A percentile compares a stretch with the other conserved stretches of the same genome.
Conservation (phyloP, 345 rosid genomes). For the Pseudoturritis turrita region DNA sequence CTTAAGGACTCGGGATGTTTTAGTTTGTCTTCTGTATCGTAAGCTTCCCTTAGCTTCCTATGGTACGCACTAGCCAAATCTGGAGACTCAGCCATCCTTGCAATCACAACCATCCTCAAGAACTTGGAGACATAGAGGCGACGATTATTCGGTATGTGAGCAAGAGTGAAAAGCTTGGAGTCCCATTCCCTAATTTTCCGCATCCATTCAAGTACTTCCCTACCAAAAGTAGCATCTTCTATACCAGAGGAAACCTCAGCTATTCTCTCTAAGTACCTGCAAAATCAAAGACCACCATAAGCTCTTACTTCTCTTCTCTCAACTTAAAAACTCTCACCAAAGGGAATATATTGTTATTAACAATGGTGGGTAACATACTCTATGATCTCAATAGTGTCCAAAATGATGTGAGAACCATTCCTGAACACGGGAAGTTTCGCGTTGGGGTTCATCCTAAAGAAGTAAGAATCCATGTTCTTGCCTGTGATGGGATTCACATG, state of each 20-base stretch:
- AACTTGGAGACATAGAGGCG: slow-evolving; percentile 62
- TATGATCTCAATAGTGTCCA: slow-evolving; percentile 72
- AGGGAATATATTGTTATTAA: background rate
- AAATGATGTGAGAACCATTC: slow-evolving; percentile 68
- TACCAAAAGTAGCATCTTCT: slow-evolving; percentile 38
- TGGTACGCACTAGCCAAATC: slow-evolving; percentile 87
- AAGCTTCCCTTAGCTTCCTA: slow-evolving; percentile 62
- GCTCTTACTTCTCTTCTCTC: background rate
- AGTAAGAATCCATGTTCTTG: slow-evolving; percentile 76
- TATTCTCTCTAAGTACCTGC: slow-evolving; percentile 74
- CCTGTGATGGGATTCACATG: slow-evolving; percentile 81
- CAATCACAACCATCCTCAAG: slow-evolving; percentile 66
- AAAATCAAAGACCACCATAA: background rate
- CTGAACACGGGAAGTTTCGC: slow-evolving; percentile 80
- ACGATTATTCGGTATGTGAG: slow-evolving; percentile 55
- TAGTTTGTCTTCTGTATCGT: slow-evolving; percentile 66
- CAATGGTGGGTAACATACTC: slow-evolving; percentile 47
- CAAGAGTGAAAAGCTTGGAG: slow-evolving; percentile 68
- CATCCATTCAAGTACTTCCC: slow-evolving; percentile 71
- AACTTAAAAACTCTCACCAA: background rate
- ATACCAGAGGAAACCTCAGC: slow-evolving; percentile 56
- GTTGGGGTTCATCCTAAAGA: slow-evolving; percentile 67
- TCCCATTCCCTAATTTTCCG: slow-evolving; percentile 69
- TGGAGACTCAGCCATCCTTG: slow-evolving; percentile 81
- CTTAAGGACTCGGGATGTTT: slow-evolving; percentile 41